phyloP scores from a whole-genome alignment of 2,329 filamentous ascomycete genomes.

The Pseudogymnoascus verrucosus region DNA sequence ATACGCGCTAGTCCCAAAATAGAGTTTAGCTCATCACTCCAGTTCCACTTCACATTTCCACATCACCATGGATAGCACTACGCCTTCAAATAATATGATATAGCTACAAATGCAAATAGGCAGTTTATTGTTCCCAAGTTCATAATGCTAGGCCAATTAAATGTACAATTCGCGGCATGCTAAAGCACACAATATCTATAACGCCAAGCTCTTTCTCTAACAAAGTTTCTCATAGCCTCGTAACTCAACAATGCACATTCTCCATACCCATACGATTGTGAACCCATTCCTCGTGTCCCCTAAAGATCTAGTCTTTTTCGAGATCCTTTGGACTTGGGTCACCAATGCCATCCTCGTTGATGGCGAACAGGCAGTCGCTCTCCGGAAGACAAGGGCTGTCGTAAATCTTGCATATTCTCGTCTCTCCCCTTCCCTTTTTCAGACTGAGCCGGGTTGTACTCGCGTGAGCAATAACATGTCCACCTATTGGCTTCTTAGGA shows the following conservation, averaged over 20 bases:
- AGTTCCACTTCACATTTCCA: conserved; percentile 12
- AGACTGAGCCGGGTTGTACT: conserved; percentile 90
- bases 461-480: conserved; percentile 97
- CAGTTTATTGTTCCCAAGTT: background rate
- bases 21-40: conserved; percentile 16
- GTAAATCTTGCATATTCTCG: conserved; percentile 97
- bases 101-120: background rate
- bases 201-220: conserved; percentile 5
- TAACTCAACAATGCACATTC: conserved; percentile 5
- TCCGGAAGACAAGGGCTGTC: conserved; percentile 96
- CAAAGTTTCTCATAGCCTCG: conserved; percentile 4
- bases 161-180: background rate
- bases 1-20: conserved; percentile 16
- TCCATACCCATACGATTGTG: background rate
- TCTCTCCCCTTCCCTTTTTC: conserved; percentile 93
- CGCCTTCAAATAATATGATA: background rate
- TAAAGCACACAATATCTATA: conserved; percentile 5
- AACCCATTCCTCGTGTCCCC: background rate
- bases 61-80: conserved; percentile 10
- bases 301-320: conserved; percentile 59
- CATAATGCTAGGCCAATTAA: conserved; percentile 8
- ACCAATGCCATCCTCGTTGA: conserved; percentile 92
- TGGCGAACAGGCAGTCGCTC: conserved; percentile 93
- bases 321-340: conserved; percentile 93
- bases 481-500: conserved; percentile 97